Percentiles rank a stretch among this genome's conserved stretches.
These are phyloP conservation scores for Thielaviopsis euricoi DNA, from an alignment of 2,329 filamentous ascomycete genomes.

Conservation along the genomic window DNA sequence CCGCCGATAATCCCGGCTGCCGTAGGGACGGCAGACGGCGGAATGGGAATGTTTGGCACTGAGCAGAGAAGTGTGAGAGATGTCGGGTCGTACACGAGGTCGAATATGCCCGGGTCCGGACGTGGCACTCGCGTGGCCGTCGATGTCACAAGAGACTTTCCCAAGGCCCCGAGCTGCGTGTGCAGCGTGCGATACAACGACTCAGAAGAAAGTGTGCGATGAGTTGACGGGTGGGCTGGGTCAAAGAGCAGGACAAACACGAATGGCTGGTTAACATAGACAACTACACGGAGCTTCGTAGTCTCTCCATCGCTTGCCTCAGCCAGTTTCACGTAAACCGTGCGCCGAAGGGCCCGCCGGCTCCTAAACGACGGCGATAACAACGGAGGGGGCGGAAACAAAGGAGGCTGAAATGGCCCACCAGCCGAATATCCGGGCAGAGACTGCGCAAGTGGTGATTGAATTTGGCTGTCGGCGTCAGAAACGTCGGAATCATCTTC, in stretches of 20 bases:
- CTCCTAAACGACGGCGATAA: conserved; percentile 14
- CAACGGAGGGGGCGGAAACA: conserved; percentile 11
- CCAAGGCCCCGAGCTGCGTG: conserved; percentile 41
- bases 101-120: conserved; percentile 33
- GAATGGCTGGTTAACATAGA: conserved; percentile 61
- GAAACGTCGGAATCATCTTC: conserved; percentile 19
- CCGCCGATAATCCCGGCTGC: conserved; percentile 9
- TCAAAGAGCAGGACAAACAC: conserved; percentile 61
- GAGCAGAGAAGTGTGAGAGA: conserved; percentile 42
- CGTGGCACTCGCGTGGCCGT: conserved; percentile 40
- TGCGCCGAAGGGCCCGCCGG: conserved; percentile 1
- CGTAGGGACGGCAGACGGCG: conserved; percentile 14
- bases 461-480: conserved; percentile 36
- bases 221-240: conserved; percentile 34
- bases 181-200: conserved; percentile 42
- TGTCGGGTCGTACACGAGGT: conserved; percentile 45
- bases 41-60: conserved; percentile 48
- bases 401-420: conserved; percentile 18
- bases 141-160: conserved; percentile 37
- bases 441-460: conserved; percentile 36
- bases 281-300: conserved; percentile 45
- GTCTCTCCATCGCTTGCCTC: conserved; percentile 26
- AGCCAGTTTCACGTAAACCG: conserved; percentile 19
- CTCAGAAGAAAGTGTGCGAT: conserved; percentile 40
- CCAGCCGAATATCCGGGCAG: not conserved